Percentiles rank a stretch among this genome's conserved stretches.
Conservation (phyloP, 208 protist genomes). For the Wallacemonas sp. region DNA sequence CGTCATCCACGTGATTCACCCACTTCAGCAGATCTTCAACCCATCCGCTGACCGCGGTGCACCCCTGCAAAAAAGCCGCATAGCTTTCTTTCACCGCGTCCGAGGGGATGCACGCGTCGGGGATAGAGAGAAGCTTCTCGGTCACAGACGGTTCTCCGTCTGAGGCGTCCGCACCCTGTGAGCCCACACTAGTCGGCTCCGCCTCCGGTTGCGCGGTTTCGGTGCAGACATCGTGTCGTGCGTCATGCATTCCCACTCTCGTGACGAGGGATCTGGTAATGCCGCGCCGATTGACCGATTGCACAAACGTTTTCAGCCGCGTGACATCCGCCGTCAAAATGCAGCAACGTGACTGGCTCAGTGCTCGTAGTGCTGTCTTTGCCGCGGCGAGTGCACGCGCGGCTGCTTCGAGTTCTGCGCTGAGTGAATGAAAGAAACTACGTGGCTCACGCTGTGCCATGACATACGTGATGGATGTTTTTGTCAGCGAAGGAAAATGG, state of each 20-base stretch:
- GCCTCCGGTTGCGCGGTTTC: too few relatives aligned
- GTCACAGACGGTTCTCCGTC: background rate
- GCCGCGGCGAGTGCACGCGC: conserved; percentile 20
- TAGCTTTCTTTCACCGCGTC: conserved; percentile 37
- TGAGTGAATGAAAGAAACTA: conserved; percentile 26
- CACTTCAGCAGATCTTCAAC: conserved; percentile 34
- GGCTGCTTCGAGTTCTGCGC: conserved; percentile 27
- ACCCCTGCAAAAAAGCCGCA: conserved; percentile 59
- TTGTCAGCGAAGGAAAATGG: background rate
- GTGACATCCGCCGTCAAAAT: conserved; percentile 47
- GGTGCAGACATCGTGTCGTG: background rate
- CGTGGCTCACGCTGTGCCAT: conserved; percentile 24
- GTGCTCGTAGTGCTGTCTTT: conserved; percentile 25
- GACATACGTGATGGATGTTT: conserved; percentile 11
- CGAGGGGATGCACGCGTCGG: conserved; percentile 21
- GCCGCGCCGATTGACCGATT: conserved; percentile 20
- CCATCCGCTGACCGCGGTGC: conserved; percentile 48
- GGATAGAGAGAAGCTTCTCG: conserved; percentile 22
- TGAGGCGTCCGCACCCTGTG: background rate
- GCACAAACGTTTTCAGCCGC: conserved; percentile 25
- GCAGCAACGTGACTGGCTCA: conserved; percentile 40
- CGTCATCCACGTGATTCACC: conserved; percentile 41
- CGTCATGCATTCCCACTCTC: conserved; percentile 24
- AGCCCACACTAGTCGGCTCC: too few relatives aligned
- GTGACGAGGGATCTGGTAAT: conserved; percentile 19